Base-by-base conservation (phyloP, 1,284 basidiomycete species). In the Gymnopus androsaceus region DNA sequence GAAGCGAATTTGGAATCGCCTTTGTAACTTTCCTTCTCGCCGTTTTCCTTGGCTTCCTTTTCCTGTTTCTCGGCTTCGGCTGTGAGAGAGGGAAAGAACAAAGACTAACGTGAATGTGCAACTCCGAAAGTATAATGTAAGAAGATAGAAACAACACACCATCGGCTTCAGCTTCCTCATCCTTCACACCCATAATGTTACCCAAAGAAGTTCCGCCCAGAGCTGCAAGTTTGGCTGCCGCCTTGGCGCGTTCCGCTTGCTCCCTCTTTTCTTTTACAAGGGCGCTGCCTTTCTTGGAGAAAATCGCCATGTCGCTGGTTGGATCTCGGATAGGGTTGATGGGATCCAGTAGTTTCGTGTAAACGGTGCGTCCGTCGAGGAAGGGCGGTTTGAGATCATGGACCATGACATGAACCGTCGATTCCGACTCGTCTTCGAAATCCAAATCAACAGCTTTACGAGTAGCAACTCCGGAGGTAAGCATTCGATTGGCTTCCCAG, bases 321-420 rank as follows among this genome's bases (percentile, higher is more conserved):
- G 84, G 81, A 69, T 99, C 97, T 42, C 91, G 87, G 61, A 99
- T 93, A 1, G 97, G 97, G 66, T 98, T 98, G 72, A 99, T 92
- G 0, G 97, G 95, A 50, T 98, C 96, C 15, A 99, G 80, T 69
- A 99, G 97, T 69, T 92, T 95, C 2, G 97, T 99, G 70, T 92
- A 99, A 0, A 98, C 92, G 0, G 93, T 95, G 21, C 92, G 90
- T 0, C 97, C 97, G 65, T 99, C 96, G 55, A 99, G 80, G 79
- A 99, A 99, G 0, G 97, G 97, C 0, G 97, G 97, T 64, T 97
- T 97, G 52, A 99, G 83, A 69, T 98, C 92, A 66, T 99, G 97
- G 0, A 98, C 92, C 72, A 99, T 90, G 40, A 99, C 91, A 68
- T 99, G 97, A 0, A 99, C 95, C 0, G 94, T 90, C 0, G 91